Conservation (phyloP, 768 basidiomycete species). For the Lyophyllum shimeji region DNA sequence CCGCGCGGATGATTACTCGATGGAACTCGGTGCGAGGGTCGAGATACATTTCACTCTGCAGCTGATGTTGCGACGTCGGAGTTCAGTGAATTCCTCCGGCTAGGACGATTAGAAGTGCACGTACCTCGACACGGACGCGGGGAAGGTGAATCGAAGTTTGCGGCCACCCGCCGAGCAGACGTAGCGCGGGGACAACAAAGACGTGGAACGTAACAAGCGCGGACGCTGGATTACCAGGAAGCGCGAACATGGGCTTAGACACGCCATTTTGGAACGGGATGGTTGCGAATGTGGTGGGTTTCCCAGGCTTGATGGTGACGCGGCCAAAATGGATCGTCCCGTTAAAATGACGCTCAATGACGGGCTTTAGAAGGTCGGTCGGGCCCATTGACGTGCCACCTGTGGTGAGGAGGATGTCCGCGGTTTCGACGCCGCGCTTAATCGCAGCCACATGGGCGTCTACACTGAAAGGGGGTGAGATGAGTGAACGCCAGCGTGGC, state of each 20-base stretch:
- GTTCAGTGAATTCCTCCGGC: background rate
- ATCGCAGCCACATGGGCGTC: conserved; percentile 59
- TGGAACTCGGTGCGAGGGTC: conserved; percentile 84
- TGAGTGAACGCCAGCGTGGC: background rate
- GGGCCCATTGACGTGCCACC: conserved; percentile 94
- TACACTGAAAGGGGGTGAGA: conserved; percentile 37
- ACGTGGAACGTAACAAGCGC: conserved; percentile 85
- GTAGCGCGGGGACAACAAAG: conserved; percentile 80
- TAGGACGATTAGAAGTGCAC: conserved; percentile 15
- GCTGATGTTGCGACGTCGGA: conserved; percentile 29
- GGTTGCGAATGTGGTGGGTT: conserved; percentile 89
- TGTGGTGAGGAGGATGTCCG: conserved; percentile 81
- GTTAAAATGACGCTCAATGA: conserved; percentile 75
- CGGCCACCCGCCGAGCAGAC: conserved; percentile 71
- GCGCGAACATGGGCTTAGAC: conserved; percentile 71
- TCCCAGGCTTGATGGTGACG: conserved; percentile 80
- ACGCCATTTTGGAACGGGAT: conserved; percentile 45
- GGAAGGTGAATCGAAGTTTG: conserved; percentile 53
- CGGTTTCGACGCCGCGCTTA: conserved; percentile 50
- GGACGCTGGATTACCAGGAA: conserved; percentile 88
- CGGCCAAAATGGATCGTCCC: conserved; percentile 87
- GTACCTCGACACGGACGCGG: conserved; percentile 62
- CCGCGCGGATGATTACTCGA: conserved; percentile 62
- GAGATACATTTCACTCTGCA: conserved; percentile 60
- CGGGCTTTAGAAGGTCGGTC: conserved; percentile 82